These are phyloP conservation scores for Rubia peregrina DNA, from an alignment of 305 asterid species.

Conservation along the genomic window DNA sequence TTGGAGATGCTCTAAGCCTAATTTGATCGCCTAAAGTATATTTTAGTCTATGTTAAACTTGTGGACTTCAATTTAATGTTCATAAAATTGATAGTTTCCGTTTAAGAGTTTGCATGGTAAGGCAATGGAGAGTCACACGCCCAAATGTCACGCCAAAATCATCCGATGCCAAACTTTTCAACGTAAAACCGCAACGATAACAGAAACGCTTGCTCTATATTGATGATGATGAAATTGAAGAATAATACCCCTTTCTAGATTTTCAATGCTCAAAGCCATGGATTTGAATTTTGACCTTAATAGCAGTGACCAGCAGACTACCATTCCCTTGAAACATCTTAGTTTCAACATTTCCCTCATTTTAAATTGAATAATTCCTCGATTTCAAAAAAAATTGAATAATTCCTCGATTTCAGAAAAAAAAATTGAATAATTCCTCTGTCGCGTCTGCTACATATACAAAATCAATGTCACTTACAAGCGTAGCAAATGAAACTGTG, in stretches of 20 bases:
- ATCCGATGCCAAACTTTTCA: background rate
- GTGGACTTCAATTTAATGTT: too few relatives aligned
- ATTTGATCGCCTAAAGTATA: too few relatives aligned
- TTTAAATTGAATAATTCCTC: background rate
- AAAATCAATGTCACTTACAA: background rate
- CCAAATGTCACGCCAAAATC: too few relatives aligned
- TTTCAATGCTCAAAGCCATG: background rate
- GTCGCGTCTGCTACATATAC: background rate
- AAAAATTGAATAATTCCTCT: too few relatives aligned
- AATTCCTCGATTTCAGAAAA: too few relatives aligned
- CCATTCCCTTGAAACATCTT: background rate
- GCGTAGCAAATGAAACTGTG: too few relatives aligned
- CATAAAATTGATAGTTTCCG: too few relatives aligned
- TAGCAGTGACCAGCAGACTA: background rate
- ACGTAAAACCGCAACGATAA: background rate
- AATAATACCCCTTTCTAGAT: background rate
- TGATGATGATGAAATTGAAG: background rate
- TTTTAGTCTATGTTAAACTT: too few relatives aligned
- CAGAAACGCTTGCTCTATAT: background rate
- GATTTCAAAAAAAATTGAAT: too few relatives aligned
- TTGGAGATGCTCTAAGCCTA: too few relatives aligned
- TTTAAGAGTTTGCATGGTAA: too few relatives aligned
- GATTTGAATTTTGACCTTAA: background rate
- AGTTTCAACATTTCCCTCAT: background rate
- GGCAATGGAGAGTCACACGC: too few relatives aligned